Percentiles rank a stretch among this genome's conserved stretches.
Conservation (phyloP, 1,139 yeast genomes). For the Suhomyces maxii region DNA sequence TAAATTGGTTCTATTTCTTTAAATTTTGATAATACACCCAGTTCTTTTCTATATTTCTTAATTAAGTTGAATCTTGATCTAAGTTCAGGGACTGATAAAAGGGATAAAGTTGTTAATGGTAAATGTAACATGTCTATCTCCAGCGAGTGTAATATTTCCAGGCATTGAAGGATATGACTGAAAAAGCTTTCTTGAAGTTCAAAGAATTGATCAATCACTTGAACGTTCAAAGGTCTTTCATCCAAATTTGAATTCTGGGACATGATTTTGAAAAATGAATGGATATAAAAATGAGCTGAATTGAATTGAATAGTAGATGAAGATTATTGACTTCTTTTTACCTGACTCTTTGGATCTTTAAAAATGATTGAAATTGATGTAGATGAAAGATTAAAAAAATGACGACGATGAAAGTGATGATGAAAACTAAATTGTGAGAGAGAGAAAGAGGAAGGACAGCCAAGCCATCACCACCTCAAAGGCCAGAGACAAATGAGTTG, state of each 20-base stretch:
- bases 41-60: conserved; percentile 12
- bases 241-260: background rate
- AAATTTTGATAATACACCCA: conserved; percentile 6
- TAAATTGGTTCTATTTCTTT: conserved; percentile 10
- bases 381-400: background rate
- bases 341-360: no score
- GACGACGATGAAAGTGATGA: background rate
- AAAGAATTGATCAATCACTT: conserved; percentile 11
- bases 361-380: background rate
- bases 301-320: no score
- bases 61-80: conserved; percentile 10
- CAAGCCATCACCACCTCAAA: background rate
- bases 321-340: no score
- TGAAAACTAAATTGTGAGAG: background rate
- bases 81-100: conserved; percentile 10
- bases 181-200: conserved; percentile 11
- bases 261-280: no score
- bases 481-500: background rate
- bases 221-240: conserved; percentile 5
- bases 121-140: conserved; percentile 7
- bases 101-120: conserved; percentile 3
- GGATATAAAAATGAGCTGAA: no score
- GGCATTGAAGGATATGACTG: conserved; percentile 11
- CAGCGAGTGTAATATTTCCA: conserved; percentile 8
- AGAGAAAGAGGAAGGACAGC: background rate